Evolutionary conservation across 371 early-diverging fungal species (phyloP), one percentile per base, ranked within the genome.

Genomic region (Apophysomyces elegans): DNA sequence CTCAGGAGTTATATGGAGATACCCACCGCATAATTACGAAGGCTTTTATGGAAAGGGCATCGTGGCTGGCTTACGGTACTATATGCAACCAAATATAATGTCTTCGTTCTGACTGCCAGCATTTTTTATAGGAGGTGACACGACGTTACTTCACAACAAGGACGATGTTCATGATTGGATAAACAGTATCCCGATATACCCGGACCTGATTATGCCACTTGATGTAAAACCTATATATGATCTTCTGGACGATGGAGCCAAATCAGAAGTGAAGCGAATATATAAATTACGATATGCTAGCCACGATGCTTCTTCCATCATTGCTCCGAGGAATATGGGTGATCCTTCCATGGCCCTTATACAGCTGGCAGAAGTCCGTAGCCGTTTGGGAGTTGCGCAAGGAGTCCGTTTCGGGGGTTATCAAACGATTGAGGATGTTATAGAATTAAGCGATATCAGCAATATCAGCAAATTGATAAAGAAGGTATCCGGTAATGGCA

Each of bases 141-240:
- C 11, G 2, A 32, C 1, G 4, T 8, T 50, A 21, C 21, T 50
- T n/a, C 5, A 7, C 7, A 21, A 50, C 32, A 26, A 21, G 8
- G 18, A 0, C 11, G 21, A 50, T 50, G 11, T 50, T 9, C 7
- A 50, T 9, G 21, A 7, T 11, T 50, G 54, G 54, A 5, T 50
- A 5, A n/a, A 50, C 4, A 50, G 54, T 26, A 8, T 9, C n/a
- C 2, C 21, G 18, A 5, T 26, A 7, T 18, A n/a, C 9, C 54
- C 32, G 21, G 21, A 16, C 1, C 21, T 50, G 16, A 2, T 21
- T 50, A 21, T 7, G 8, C 18, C 21, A 26, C n/a, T 50, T 21
- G 54, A 50, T 50, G 21, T 50, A 18, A 50, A 50, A 0, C 54
- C 54, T 21, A 50, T 50, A n/a, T 50, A 50, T 26, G 54, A 50